A percentile compares a stretch with the other conserved stretches of the same genome.
phyloP scores from a whole-genome alignment of 371 early-diverging fungal species.

The Nosema muscidifuracis region DNA sequence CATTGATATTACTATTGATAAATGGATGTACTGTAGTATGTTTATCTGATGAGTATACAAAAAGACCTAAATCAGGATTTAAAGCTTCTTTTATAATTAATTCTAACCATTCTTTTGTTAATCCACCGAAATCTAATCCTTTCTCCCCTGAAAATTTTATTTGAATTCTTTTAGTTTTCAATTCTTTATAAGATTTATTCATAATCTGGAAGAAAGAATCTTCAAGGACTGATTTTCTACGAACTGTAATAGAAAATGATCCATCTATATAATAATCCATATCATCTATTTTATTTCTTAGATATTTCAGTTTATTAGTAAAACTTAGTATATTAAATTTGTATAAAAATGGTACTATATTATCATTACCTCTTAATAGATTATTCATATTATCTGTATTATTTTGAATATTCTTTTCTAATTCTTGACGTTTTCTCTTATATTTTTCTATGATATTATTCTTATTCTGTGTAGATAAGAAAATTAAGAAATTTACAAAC shows the following conservation, averaged over 20 bases:
- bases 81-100: constrained; percentile 89
- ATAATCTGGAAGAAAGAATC: constrained; percentile 53
- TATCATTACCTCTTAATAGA: not conserved
- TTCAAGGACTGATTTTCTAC: constrained; percentile 37
- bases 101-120: constrained; percentile 94
- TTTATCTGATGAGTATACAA: constrained; percentile 80
- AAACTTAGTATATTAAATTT: constrained; percentile 8
- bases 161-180: constrained; percentile 68
- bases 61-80: constrained; percentile 92
- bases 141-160: constrained; percentile 90
- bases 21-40: constrained; percentile 90
- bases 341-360: not conserved
- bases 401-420: not conserved
- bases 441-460: not conserved
- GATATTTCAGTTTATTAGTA: not conserved
- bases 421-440: not conserved
- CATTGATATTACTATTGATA: constrained; percentile 79
- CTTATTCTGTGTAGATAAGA: too few relatives aligned
- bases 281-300: not conserved
- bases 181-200: constrained; percentile 32
- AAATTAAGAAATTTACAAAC: too few relatives aligned
- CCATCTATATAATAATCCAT: not conserved
- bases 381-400: not conserved
- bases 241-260: constrained; percentile 19
- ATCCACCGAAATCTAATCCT: constrained; percentile 94